Conservation (phyloP, 306 rosid species). For the Castanea crenata region DNA sequence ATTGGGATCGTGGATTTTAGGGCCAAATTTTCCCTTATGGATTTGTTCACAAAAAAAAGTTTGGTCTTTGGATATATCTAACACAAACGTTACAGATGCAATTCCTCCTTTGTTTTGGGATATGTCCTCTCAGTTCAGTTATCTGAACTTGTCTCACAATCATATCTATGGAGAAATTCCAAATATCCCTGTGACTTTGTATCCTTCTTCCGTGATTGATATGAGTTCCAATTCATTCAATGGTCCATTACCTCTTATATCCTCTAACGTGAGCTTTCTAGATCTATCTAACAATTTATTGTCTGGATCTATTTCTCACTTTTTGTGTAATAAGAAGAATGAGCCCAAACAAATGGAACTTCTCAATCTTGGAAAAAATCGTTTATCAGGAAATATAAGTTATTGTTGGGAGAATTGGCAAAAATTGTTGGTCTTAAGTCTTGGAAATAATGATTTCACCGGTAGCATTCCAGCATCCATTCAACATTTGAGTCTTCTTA, state of each 20-base stretch:
- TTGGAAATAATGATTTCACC: conserved; percentile 17
- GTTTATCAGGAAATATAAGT: conserved; percentile 3
- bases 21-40: conserved; percentile 32
- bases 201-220: background rate
- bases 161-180: conserved; percentile 16
- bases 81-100: background rate
- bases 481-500: background rate
- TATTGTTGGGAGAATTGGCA: conserved; percentile 11
- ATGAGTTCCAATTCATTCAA: conserved; percentile 22
- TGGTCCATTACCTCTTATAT: conserved; percentile 20
- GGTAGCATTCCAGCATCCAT: conserved; percentile 18
- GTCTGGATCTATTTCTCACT: background rate
- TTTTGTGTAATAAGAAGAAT: background rate
- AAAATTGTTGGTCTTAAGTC: background rate
- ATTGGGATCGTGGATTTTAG: background rate
- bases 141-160: conserved; percentile 15
- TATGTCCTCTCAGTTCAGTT: rapidly evolving
- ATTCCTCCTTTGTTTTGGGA: conserved; percentile 17
- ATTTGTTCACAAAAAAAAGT: conserved; percentile 6
- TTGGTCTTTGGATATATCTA: background rate
- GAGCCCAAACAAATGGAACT: rapidly evolving
- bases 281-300: conserved; percentile 25
- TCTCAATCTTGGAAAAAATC: conserved; percentile 21
- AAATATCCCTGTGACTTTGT: background rate
- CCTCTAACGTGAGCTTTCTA: rapidly evolving